Base-by-base conservation (phyloP, 2,329 filamentous ascomycete species). In the Pseudogymnoascus sp. region DNA sequence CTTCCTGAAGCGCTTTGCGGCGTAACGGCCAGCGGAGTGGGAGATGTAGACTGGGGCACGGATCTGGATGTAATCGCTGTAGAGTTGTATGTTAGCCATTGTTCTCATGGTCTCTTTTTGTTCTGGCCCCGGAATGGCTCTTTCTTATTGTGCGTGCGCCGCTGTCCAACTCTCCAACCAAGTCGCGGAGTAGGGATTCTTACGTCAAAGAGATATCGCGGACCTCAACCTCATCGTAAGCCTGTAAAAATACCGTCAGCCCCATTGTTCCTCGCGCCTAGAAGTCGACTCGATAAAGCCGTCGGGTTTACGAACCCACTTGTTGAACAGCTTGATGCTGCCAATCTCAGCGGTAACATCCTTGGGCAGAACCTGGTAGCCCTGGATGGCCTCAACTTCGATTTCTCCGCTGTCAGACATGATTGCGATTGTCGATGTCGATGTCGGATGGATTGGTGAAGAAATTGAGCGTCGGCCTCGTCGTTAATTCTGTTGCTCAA, bases 121-220 rank as follows among this genome's bases (percentile, higher is more conserved):
- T 42, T 46, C 31, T 62, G 14, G 50, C 50, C 50, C 50, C 25
- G 5, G 18, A 56, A 7, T 56, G 50, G n/a, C 28, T 36, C 50
- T 34, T 56, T 34, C n/a, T 36, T 56, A 56, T 63, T 38, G 3
- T 37, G 42, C 34, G 21, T n/a, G 21, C 28, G 10, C 50, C 38
- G 10, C 28, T 34, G 50, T 56, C 50, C 50, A 56, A 56, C 50
- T 34, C 50, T 34, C 50, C 28, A 56, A 56, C 50, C 28, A 53
- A 7, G 42, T 53, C 46, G 56, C 56, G 59, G 38, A 38, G 10
- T 18, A 70, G 71, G 73, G 67, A 64, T 74, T 79, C 91, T 84
- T 96, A 99, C 95, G 93, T 97, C 84, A 99, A 86, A 76, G 95
- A 99, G 84, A 99, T 97, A 80, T 99, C 95, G 81, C 93, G 89